A percentile compares a stretch with the other conserved stretches of the same genome.
Evolutionary conservation across 75 land plant genomes (phyloP).

Genomic region (Pseudotsuga menziesii): DNA sequence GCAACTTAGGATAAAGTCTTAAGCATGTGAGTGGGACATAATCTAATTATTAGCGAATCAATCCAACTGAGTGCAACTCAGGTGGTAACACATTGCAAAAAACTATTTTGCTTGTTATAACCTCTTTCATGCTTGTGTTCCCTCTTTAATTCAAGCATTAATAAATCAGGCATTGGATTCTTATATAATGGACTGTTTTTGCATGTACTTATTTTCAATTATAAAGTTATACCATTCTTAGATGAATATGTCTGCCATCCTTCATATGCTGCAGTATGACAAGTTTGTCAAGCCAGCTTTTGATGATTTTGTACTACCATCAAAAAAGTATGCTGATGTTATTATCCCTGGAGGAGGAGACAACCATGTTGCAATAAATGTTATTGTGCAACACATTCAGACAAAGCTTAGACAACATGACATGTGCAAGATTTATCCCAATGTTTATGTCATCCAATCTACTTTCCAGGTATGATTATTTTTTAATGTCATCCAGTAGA

Average conservation of each 20-base stretch:
- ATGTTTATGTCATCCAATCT: conserved; percentile 82
- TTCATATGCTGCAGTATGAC: conserved; percentile 66
- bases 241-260: too few relatives aligned
- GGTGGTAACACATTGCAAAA: neutral
- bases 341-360: conserved; percentile 96
- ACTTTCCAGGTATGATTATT: conserved; percentile 65
- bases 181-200: neutral
- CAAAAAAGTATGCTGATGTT: conserved; percentile 98
- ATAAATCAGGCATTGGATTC: neutral
- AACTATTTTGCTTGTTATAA: neutral
- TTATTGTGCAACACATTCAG: conserved; percentile 90
- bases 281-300: conserved; percentile 98
- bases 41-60: too few relatives aligned
- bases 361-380: conserved; percentile 97
- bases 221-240: too few relatives aligned
- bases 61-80: too few relatives aligned
- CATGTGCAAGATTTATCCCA: conserved; percentile 72
- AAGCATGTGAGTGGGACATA: too few relatives aligned
- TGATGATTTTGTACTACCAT: conserved; percentile 95
- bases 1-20: too few relatives aligned
- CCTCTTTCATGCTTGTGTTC: neutral
- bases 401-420: conserved; percentile 90
- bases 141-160: neutral
- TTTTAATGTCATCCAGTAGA: neutral
- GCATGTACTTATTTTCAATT: too few relatives aligned